A percentile compares a stretch with the other conserved stretches of the same genome.
phyloP scores from a whole-genome alignment of 306 rosid genomes.

The Quillaja saponaria region DNA sequence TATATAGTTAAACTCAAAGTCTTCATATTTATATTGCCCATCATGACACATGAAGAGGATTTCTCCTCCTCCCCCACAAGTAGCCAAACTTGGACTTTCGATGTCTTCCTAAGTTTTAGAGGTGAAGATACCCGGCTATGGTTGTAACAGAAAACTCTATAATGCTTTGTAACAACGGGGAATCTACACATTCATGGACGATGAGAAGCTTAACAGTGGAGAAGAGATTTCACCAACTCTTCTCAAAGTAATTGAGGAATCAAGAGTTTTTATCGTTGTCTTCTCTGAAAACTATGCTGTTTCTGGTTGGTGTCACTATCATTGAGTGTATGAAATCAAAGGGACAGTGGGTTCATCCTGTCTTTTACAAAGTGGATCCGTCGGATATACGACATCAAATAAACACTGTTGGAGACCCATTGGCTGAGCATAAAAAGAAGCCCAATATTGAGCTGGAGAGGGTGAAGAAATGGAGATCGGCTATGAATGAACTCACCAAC shows the following conservation, averaged over 20 bases:
- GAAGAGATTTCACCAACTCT: slow-evolving; percentile 12
- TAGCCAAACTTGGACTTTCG: too few relatives aligned
- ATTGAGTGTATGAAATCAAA: not conserved
- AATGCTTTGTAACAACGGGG: too few relatives aligned
- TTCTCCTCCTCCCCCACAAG: too few relatives aligned
- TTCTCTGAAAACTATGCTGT: slow-evolving; percentile 33
- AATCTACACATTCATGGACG: not conserved
- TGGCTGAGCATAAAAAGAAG: not conserved
- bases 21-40: too few relatives aligned
- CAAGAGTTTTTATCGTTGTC: slow-evolving; percentile 27
- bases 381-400: not conserved
- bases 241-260: slow-evolving; percentile 26
- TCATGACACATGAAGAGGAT: too few relatives aligned
- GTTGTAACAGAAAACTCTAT: too few relatives aligned
- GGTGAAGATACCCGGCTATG: too few relatives aligned
- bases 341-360: not conserved
- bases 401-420: not conserved
- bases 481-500: not conserved
- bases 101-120: too few relatives aligned
- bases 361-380: not conserved
- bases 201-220: slow-evolving; percentile 20
- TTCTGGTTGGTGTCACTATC: slow-evolving; percentile 25
- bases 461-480: not conserved
- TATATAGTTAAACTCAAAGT: too few relatives aligned
- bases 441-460: not conserved